Percentiles rank a stretch among this genome's conserved stretches.
These are phyloP conservation scores for Macadamia tetraphylla DNA, from an alignment of 164 flowering plant genomes.

Conservation along the genomic window DNA sequence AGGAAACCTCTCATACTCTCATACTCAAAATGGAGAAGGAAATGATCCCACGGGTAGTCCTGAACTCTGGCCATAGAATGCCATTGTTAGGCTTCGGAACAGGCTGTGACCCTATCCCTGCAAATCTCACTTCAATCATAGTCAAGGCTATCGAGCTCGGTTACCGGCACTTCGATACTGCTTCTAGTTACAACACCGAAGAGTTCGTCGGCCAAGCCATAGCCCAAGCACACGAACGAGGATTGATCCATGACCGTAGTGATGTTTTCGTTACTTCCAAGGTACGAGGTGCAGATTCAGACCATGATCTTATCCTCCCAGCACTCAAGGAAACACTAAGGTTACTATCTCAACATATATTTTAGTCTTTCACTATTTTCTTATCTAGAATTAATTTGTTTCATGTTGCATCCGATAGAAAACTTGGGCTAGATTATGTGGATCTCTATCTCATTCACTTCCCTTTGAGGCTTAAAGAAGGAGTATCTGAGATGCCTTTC, in stretches of 20 bases:
- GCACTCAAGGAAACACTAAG: conserved; percentile 15
- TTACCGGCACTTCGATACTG: conserved; percentile 29
- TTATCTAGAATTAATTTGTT: too few species aligned
- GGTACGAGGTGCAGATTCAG: conserved; percentile 18
- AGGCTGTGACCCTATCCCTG: conserved; percentile 6
- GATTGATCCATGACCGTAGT: conserved; percentile 19
- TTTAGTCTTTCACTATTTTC: too few species aligned
- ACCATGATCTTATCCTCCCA: conserved; percentile 16
- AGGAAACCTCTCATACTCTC: too few species aligned
- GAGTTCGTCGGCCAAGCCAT: conserved; percentile 7
- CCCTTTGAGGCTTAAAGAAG: too few species aligned
- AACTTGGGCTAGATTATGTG: background rate
- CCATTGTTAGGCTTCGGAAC: conserved; percentile 27
- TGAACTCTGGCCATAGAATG: background rate
- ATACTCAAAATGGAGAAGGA: too few species aligned
- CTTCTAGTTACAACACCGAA: conserved; percentile 17
- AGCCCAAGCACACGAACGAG: conserved; percentile 9
- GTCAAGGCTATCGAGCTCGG: conserved; percentile 22
- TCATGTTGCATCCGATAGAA: background rate
- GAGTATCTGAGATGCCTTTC: too few species aligned
- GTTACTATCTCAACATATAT: background rate
- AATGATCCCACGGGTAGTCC: too few species aligned
- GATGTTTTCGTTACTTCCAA: conserved; percentile 32
- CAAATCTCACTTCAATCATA: conserved; percentile 1
- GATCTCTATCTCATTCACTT: too few species aligned